Percentiles rank a stretch among this genome's conserved stretches.
These are phyloP conservation scores for Jackrogersella minutella DNA, from an alignment of 495 filamentous ascomycete species.

Conservation along the genomic window DNA sequence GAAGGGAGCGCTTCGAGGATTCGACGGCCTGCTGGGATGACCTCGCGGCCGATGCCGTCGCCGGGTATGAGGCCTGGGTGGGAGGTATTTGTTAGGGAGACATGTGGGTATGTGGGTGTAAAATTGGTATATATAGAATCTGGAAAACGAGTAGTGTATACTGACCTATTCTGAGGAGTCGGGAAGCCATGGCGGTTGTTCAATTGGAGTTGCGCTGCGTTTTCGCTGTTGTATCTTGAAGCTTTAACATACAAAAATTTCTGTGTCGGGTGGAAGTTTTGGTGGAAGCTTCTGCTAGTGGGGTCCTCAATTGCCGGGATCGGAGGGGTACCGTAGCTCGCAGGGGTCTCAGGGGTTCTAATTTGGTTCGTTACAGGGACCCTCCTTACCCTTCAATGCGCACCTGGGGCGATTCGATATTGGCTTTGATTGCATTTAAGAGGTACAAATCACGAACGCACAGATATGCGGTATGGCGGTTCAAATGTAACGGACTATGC, in stretches of 20 bases:
- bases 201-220: conserved; percentile 29
- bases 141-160: not conserved
- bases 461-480: not conserved
- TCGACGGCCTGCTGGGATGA: conserved; percentile 92
- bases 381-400: conserved; percentile 4
- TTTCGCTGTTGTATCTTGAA: conserved; percentile 5
- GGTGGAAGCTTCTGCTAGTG: conserved; percentile 7
- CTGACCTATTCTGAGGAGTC: conserved; percentile 68
- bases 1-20: conserved; percentile 88
- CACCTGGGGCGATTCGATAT: no score
- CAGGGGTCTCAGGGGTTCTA: not conserved
- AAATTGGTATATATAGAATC: not conserved
- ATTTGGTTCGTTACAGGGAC: not conserved
- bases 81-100: conserved; percentile 14
- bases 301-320: conserved; percentile 32
- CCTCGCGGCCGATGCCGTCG: conserved; percentile 97
- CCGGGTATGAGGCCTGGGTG: conserved; percentile 90
- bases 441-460: not conserved
- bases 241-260: conserved; percentile 24
- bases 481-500: conserved; percentile 1
- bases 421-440: not conserved
- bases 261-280: conserved; percentile 9
- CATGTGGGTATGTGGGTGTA: not conserved
- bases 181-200: conserved; percentile 57
- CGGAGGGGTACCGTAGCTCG: conserved; percentile 13